Evolutionary conservation across 2,329 filamentous ascomycete species (phyloP).

Genomic region (Aspergillus sp.): DNA sequence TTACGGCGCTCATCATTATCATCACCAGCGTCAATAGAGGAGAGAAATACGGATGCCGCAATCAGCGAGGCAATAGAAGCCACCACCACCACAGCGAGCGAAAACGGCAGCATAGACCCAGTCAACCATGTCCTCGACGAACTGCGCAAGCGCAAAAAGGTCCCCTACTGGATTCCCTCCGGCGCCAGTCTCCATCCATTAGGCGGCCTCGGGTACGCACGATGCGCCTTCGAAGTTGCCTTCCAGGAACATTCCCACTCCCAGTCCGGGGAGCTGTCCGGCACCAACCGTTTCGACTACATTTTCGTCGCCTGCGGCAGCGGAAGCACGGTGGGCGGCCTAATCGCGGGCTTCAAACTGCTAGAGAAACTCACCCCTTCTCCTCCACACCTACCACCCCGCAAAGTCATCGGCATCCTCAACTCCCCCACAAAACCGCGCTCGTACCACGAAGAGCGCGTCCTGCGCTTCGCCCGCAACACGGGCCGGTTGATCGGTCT

Average conservation of each 20-base stretch:
- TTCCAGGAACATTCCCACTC: slow-evolving; percentile 17
- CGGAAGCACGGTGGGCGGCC: slow-evolving; percentile 27
- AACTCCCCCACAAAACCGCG: slow-evolving; percentile 24
- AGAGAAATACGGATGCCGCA: slow-evolving; percentile 45
- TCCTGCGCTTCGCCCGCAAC: slow-evolving; percentile 22
- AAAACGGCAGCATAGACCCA: slow-evolving; percentile 46
- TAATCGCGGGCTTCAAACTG: slow-evolving; percentile 29
- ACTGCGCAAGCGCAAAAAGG: slow-evolving; percentile 10
- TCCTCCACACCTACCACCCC: background rate
- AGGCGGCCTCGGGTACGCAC: slow-evolving; percentile 27
- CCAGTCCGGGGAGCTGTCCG: slow-evolving; percentile 3
- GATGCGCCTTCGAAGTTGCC: slow-evolving; percentile 26
- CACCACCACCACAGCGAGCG: background rate
- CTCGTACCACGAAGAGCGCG: slow-evolving; percentile 22
- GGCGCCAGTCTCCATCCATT: slow-evolving; percentile 27
- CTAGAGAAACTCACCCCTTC: slow-evolving; percentile 15
- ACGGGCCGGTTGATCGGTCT: slow-evolving; percentile 22
- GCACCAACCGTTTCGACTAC: slow-evolving; percentile 23
- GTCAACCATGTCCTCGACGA: slow-evolving; percentile 16
- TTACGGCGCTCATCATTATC: slow-evolving; percentile 2
- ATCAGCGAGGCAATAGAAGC: background rate
- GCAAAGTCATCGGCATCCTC: slow-evolving; percentile 24
- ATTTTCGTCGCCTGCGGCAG: slow-evolving; percentile 31
- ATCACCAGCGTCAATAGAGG: slow-evolving; percentile 1
- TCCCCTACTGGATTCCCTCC: slow-evolving; percentile 29